Evolutionary conservation across 352 stramenopile species (phyloP).

Genomic region (Halophytophthora polymorphica): DNA sequence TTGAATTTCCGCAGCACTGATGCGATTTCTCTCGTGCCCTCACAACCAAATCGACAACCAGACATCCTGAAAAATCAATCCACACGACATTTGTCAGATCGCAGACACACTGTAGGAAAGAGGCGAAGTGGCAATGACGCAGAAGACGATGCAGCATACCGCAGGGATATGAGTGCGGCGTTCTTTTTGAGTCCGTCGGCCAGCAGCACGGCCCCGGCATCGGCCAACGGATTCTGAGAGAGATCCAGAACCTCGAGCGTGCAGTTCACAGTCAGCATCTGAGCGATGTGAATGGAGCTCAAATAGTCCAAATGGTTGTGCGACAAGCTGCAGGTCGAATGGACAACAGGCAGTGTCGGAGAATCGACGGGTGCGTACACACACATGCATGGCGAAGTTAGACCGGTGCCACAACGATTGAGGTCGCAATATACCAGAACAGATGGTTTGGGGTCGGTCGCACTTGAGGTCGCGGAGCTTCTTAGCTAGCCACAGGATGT

Average conservation of each 20-base stretch:
- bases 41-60: conserved; percentile 41
- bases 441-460: background rate
- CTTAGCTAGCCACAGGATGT: conserved; percentile 38
- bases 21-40: conserved; percentile 31
- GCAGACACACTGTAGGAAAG: background rate
- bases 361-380: background rate
- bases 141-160: conserved; percentile 32
- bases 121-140: background rate
- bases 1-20: conserved; percentile 45
- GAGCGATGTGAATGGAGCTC: conserved; percentile 32
- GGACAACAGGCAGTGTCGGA: background rate
- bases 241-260: conserved; percentile 36
- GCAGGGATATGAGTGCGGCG: conserved; percentile 32
- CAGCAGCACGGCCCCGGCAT: conserved; percentile 43
- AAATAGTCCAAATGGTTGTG: conserved; percentile 62
- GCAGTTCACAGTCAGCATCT: conserved; percentile 62
- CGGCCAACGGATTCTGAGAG: conserved; percentile 40
- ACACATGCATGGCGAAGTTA: background rate
- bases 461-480: conserved; percentile 41
- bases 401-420: no score
- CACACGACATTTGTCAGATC: no score
- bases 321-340: conserved; percentile 25
- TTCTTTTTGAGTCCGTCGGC: conserved; percentile 55
- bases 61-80: conserved; percentile 22
- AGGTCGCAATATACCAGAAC: background rate